Evolutionary conservation across 2,329 filamentous ascomycete species (phyloP).

Genomic region (Apiospora sp.): DNA sequence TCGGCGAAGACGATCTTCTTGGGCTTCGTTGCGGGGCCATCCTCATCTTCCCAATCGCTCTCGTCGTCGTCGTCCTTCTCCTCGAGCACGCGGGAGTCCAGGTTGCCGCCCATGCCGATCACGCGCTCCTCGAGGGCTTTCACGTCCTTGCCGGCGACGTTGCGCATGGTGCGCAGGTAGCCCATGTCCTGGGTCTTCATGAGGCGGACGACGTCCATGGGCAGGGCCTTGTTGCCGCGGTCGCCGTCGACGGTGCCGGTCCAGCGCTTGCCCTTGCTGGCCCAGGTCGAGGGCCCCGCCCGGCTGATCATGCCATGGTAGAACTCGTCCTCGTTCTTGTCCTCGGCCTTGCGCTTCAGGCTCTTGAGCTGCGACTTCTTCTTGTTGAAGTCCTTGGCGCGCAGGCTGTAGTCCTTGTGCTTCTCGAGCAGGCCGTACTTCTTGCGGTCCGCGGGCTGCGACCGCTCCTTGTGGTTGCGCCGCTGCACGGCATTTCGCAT

Average conservation of each 20-base stretch:
- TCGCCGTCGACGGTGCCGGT: constrained; percentile 65
- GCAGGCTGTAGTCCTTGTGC: constrained; percentile 80
- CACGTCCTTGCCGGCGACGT: constrained; percentile 66
- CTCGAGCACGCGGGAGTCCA: constrained; percentile 34
- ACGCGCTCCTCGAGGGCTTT: constrained; percentile 61
- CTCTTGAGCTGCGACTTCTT: constrained; percentile 68
- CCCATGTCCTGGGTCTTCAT: constrained; percentile 75
- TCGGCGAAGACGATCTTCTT: constrained; percentile 63
- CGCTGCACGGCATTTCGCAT: constrained; percentile 24
- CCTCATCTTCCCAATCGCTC: constrained; percentile 40
- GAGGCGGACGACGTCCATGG: constrained; percentile 65
- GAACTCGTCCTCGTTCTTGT: constrained; percentile 77
- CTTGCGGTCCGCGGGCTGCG: constrained; percentile 82
- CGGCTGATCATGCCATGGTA: constrained; percentile 75
- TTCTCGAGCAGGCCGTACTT: constrained; percentile 95
- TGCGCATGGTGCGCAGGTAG: constrained; percentile 69
- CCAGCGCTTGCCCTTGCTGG: constrained; percentile 60
- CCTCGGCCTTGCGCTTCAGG: constrained; percentile 67
- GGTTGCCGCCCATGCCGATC: constrained; percentile 50
- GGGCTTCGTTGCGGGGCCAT: constrained; percentile 34
- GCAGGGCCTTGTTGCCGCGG: constrained; percentile 63
- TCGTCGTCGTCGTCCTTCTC: constrained; percentile 43
- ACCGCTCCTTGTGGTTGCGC: constrained; percentile 78
- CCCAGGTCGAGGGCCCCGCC: constrained; percentile 59
- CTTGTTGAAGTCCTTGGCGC: constrained; percentile 70